Percentiles rank a stretch among this genome's conserved stretches.
Evolutionary conservation across 2,329 filamentous ascomycete genomes (phyloP).

Genomic region (Aspergillus thermomutatus): DNA sequence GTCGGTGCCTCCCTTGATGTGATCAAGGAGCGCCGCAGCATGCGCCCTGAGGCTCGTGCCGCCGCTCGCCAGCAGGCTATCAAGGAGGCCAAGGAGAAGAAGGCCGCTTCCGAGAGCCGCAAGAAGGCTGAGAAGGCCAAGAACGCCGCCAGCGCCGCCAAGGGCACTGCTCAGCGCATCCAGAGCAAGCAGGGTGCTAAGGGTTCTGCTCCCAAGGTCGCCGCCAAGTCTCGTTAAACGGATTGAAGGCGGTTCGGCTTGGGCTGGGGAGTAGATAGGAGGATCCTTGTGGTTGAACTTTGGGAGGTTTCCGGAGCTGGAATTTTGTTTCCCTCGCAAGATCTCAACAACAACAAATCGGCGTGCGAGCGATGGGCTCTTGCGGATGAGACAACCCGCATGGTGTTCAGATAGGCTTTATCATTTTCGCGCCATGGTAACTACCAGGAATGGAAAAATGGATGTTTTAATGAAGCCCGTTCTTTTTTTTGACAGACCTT

Average conservation of each 20-base stretch:
- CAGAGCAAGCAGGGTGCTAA: constrained; percentile 96
- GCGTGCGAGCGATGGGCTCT: constrained; percentile 24
- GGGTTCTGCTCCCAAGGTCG: constrained; percentile 81
- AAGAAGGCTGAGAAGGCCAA: constrained; percentile 99
- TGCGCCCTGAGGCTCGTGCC: constrained; percentile 91
- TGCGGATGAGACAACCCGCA: constrained; percentile 17
- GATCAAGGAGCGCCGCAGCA: constrained; percentile 96
- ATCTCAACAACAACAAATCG: constrained; percentile 11
- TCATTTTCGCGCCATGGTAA: constrained; percentile 21
- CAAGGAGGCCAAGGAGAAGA: constrained; percentile 99
- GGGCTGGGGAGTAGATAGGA: constrained; percentile 25
- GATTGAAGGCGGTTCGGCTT: constrained; percentile 25
- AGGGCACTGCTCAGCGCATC: constrained; percentile 76
- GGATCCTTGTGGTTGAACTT: constrained; percentile 20
- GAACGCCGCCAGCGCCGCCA: constrained; percentile 68
- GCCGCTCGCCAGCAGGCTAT: constrained; percentile 87
- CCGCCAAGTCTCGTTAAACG: constrained; percentile 78
- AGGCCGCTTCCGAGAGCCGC: constrained; percentile 75
- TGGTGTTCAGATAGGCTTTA: constrained; percentile 19
- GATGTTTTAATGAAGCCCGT: constrained; percentile 23
- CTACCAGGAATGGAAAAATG: constrained; percentile 22
- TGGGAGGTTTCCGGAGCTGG: constrained; percentile 24
- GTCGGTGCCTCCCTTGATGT: constrained; percentile 99
- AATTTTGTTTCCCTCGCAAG: constrained; percentile 20
- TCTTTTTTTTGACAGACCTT: constrained; percentile 1